These are phyloP conservation scores for Coelastrella sp. DNA, from an alignment of 139 green algal species.

Conservation along the genomic window DNA sequence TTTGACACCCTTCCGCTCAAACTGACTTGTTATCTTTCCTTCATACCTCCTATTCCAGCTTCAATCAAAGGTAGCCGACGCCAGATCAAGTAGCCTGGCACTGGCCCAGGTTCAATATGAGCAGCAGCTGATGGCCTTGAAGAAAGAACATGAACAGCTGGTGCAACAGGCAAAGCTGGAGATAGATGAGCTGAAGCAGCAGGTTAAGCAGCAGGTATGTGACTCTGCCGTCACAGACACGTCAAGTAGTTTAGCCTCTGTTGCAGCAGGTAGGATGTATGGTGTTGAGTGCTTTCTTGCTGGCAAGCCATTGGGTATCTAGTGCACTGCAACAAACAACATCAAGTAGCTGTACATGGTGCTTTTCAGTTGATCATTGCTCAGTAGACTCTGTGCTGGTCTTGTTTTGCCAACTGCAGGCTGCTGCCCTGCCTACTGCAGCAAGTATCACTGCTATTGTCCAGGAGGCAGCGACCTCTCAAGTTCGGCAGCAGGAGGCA, in stretches of 20 bases:
- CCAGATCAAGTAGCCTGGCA: constrained; percentile 1
- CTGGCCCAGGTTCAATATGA: constrained; percentile 14
- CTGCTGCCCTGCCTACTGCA: constrained; percentile 3
- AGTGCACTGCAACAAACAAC: no score
- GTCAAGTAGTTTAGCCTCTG: no score
- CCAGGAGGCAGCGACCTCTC: constrained; percentile 1
- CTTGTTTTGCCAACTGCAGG: neutral
- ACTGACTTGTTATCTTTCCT: no score
- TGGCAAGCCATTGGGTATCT: no score
- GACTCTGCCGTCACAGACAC: no score
- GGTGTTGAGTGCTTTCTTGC: no score
- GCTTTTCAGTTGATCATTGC: neutral
- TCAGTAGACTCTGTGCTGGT: neutral
- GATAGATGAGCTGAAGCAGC: neutral
- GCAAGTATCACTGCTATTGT: neutral
- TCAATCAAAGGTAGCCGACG: neutral
- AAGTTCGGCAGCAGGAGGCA: neutral
- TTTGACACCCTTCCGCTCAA: neutral
- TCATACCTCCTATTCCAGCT: constrained; percentile 31
- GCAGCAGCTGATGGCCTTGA: constrained; percentile 33
- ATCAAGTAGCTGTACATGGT: no score
- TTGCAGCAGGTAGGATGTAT: no score
- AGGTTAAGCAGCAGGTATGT: constrained; percentile 12
- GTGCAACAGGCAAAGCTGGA: constrained; percentile 5
- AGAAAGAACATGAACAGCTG: constrained; percentile 7